Conservation (phyloP, 225 moss, liverwort and hornwort species). For the Polytrichum commune region DNA sequence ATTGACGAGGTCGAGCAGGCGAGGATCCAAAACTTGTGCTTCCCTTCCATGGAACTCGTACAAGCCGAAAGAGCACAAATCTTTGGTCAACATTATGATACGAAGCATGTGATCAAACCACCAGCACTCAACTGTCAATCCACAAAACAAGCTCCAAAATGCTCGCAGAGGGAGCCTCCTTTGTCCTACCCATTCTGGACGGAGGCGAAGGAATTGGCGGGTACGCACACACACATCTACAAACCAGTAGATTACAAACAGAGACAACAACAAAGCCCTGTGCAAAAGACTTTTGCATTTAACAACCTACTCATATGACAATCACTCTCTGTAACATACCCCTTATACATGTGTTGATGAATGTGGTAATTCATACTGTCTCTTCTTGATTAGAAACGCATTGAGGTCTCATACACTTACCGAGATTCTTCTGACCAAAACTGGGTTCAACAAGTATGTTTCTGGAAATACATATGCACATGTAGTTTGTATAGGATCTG, state of each 20-base stretch:
- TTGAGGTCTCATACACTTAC: no score
- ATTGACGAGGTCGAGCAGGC: conserved; percentile 44
- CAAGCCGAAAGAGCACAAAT: conserved; percentile 12
- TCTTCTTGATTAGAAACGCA: no score
- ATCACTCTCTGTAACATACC: neutral
- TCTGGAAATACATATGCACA: no score
- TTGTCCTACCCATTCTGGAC: conserved; percentile 42
- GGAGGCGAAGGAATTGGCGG: conserved; percentile 41
- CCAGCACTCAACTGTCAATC: conserved; percentile 6
- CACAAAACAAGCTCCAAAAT: conserved; percentile 12
- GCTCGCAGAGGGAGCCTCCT: conserved; percentile 21
- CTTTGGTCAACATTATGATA: conserved; percentile 16
- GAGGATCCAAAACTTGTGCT: conserved; percentile 38
- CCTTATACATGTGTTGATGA: no score
- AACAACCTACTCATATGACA: neutral
- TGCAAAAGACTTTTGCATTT: neutral
- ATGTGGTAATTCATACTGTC: no score
- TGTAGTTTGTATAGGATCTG: no score
- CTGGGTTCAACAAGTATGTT: no score
- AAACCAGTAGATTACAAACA: conserved; percentile 25
- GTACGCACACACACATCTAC: conserved; percentile 35
- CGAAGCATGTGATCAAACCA: conserved; percentile 24
- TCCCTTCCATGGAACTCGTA: conserved; percentile 34
- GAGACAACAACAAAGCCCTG: conserved; percentile 7
- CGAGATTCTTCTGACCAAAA: no score